Evolutionary conservation across 345 rosid species (phyloP).

Genomic region (Salix purpurea): DNA sequence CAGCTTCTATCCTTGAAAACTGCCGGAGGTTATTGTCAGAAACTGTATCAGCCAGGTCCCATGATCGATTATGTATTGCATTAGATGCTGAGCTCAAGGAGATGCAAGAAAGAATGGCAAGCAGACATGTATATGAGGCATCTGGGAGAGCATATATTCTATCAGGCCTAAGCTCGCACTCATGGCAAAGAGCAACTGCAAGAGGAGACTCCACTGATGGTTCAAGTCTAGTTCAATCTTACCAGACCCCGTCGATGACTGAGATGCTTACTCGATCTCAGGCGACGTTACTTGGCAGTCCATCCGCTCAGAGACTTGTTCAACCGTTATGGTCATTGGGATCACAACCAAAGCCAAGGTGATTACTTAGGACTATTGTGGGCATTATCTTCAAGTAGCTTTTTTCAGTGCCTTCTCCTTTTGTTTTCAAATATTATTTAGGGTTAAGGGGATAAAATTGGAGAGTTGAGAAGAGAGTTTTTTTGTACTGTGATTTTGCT

Average conservation of each 20-base stretch:
- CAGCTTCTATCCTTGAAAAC: slow-evolving; percentile 60
- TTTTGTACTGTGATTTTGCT: slow-evolving; percentile 25
- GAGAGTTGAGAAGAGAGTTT: slow-evolving; percentile 10
- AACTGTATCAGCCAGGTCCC: slow-evolving; percentile 61
- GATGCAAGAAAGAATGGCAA: slow-evolving; percentile 96
- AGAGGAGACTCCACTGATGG: slow-evolving; percentile 92
- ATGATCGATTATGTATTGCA: slow-evolving; percentile 68
- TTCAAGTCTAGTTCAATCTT: slow-evolving; percentile 73
- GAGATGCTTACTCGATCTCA: slow-evolving; percentile 91
- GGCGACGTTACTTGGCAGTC: slow-evolving; percentile 44
- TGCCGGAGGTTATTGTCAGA: slow-evolving; percentile 52
- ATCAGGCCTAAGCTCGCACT: slow-evolving; percentile 95
- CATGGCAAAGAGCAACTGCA: slow-evolving; percentile 98
- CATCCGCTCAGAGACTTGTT: slow-evolving; percentile 60
- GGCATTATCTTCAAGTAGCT: slow-evolving; percentile 1
- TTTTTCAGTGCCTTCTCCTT: slow-evolving; percentile 12
- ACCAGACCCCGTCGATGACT: slow-evolving; percentile 89
- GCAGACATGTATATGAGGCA: slow-evolving; percentile 84
- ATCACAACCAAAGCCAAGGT: slow-evolving; percentile 76
- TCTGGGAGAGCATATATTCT: slow-evolving; percentile 94
- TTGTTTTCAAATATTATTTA: slow-evolving; percentile 24
- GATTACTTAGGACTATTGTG: slow-evolving; percentile 13
- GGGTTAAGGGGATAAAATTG: slow-evolving; percentile 17
- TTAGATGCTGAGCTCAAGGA: slow-evolving; percentile 89
- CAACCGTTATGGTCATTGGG: slow-evolving; percentile 57